Percentiles rank a stretch among this genome's conserved stretches.
phyloP scores from a whole-genome alignment of 768 basidiomycete genomes.

The Neoboletus subvelutipes region DNA sequence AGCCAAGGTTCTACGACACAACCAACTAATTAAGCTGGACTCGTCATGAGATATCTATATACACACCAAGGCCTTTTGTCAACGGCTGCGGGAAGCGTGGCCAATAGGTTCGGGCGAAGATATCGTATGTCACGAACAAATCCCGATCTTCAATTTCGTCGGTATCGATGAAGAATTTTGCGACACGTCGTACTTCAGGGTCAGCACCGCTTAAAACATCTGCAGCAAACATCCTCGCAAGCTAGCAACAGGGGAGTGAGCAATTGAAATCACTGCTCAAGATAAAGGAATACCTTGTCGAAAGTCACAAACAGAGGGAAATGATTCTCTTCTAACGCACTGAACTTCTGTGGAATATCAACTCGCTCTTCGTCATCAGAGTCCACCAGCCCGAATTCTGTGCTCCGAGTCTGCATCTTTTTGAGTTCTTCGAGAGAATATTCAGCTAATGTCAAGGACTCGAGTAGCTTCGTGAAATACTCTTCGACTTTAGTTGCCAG shows the following conservation, averaged over 20 bases:
- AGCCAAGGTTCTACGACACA: slow-evolving; percentile 50
- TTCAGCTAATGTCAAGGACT: slow-evolving; percentile 40
- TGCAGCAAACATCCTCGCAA: slow-evolving; percentile 27
- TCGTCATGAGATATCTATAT: not conserved
- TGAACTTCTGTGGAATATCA: slow-evolving; percentile 47
- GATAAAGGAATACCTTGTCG: slow-evolving; percentile 44
- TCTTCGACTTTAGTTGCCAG: slow-evolving; percentile 71
- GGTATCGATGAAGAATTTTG: slow-evolving; percentile 14
- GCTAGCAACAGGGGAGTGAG: slow-evolving; percentile 12
- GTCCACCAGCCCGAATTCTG: slow-evolving; percentile 36
- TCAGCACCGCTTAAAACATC: slow-evolving; percentile 18
- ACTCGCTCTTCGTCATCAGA: slow-evolving; percentile 26
- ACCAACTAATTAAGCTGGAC: not conserved
- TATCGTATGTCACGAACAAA: slow-evolving; percentile 42
- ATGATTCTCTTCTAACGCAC: slow-evolving; percentile 54
- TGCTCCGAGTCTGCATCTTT: slow-evolving; percentile 20
- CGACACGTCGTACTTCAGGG: not conserved
- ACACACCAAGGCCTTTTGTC: slow-evolving; percentile 52
- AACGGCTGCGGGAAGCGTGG: slow-evolving; percentile 51
- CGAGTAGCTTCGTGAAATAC: slow-evolving; percentile 53
- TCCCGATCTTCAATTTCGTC: slow-evolving; percentile 20
- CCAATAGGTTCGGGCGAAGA: slow-evolving; percentile 58
- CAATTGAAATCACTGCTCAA: not conserved
- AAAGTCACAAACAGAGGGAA: slow-evolving; percentile 74
- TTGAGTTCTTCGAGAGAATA: slow-evolving; percentile 41